These are phyloP conservation scores for Pythium insidiosum DNA, from an alignment of 352 stramenopile species.

Conservation along the genomic window DNA sequence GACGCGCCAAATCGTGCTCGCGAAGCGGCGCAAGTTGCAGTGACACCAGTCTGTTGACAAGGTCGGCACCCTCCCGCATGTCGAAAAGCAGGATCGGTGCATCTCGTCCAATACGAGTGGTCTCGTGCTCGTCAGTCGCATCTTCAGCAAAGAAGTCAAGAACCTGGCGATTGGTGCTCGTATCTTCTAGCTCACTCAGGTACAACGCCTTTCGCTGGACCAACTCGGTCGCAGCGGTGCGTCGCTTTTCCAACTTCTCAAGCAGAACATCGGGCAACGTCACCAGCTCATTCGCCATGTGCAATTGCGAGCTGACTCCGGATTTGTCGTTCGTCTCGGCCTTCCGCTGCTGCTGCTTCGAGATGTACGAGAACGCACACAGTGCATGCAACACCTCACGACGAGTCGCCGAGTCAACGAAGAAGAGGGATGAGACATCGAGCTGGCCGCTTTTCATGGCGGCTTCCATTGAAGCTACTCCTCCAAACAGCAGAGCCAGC, in stretches of 20 bases:
- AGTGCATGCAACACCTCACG: constrained; percentile 72
- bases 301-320: constrained; percentile 16
- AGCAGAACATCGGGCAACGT: constrained; percentile 56
- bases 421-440: constrained; percentile 72
- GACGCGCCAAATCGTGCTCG: constrained; percentile 53
- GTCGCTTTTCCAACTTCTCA: constrained; percentile 49
- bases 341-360: constrained; percentile 43
- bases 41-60: constrained; percentile 63
- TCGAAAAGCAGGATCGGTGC: constrained; percentile 77
- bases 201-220: constrained; percentile 72
- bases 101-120: constrained; percentile 31
- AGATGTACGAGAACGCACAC: constrained; percentile 70
- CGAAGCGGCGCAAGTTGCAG: constrained; percentile 75
- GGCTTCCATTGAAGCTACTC: constrained; percentile 62
- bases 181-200: constrained; percentile 38
- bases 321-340: constrained; percentile 9
- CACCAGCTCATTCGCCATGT: constrained; percentile 59
- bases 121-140: constrained; percentile 3
- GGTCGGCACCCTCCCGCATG: constrained; percentile 54
- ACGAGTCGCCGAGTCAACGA: constrained; percentile 45
- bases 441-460: constrained; percentile 72
- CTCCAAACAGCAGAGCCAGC: constrained; percentile 65
- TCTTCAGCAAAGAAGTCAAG: constrained; percentile 23
- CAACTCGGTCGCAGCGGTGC: constrained; percentile 35
- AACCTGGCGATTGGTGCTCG: constrained; percentile 19